These are phyloP conservation scores for Neophaeococcomyces aloes DNA, from an alignment of 2,329 filamentous ascomycete genomes.

Conservation along the genomic window DNA sequence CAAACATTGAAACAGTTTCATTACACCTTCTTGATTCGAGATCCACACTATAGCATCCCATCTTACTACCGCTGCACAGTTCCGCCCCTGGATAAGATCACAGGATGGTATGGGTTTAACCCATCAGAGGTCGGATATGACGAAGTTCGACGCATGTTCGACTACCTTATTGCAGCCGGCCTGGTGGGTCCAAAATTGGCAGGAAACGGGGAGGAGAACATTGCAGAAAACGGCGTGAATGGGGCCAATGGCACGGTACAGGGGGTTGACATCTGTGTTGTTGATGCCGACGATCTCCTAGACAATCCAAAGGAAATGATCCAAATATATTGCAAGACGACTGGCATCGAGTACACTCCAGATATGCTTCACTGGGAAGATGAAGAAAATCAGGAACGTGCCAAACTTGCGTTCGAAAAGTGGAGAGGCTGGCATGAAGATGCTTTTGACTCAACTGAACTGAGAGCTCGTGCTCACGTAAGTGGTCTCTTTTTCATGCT, in stretches of 20 bases:
- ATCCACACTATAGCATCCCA: slow-evolving; percentile 82
- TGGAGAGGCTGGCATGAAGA: slow-evolving; percentile 97
- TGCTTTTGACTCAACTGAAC: slow-evolving; percentile 68
- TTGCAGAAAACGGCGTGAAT: slow-evolving; percentile 22
- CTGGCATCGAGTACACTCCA: slow-evolving; percentile 63
- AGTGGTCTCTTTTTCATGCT: slow-evolving; percentile 15
- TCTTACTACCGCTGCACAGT: slow-evolving; percentile 92
- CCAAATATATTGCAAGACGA: slow-evolving; percentile 67
- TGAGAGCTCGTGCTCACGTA: slow-evolving; percentile 51
- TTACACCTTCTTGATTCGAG: slow-evolving; percentile 92
- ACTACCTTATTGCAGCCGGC: slow-evolving; percentile 61
- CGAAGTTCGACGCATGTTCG: slow-evolving; percentile 77
- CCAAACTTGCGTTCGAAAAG: slow-evolving; percentile 75
- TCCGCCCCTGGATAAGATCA: slow-evolving; percentile 70
- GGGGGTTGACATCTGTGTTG: slow-evolving; percentile 60
- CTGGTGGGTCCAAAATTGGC: slow-evolving; percentile 60
- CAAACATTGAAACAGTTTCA: slow-evolving; percentile 70
- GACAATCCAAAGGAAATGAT: slow-evolving; percentile 71
- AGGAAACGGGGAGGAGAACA: slow-evolving; percentile 25
- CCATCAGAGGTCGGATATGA: slow-evolving; percentile 80
- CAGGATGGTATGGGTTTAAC: slow-evolving; percentile 79
- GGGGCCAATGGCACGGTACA: slow-evolving; percentile 19
- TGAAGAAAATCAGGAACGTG: slow-evolving; percentile 58
- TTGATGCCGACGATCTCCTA: slow-evolving; percentile 90
- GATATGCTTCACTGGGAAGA: slow-evolving; percentile 79